These are phyloP conservation scores for Bonia amplexicaulis DNA, from an alignment of 176 grass and related monocot species.

Conservation along the genomic window DNA sequence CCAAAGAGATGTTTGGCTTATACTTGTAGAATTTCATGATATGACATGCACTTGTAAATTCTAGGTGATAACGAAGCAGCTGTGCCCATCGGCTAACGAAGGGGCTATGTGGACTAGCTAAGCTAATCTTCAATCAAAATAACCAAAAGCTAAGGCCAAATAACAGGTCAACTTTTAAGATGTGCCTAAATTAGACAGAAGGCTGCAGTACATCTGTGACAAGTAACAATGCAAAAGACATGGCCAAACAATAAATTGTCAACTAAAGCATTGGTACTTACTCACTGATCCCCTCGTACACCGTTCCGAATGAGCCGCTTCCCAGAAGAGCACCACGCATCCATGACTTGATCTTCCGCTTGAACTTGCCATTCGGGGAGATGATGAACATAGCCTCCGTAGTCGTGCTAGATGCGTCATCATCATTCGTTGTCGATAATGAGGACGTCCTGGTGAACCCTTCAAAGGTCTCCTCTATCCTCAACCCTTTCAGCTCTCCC, in stretches of 20 bases:
- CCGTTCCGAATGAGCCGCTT: conserved; percentile 78
- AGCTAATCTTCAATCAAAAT: conserved; percentile 14
- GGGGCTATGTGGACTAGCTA: neutral
- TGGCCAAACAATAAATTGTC: neutral
- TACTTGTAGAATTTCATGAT: neutral
- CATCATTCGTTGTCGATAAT: conserved; percentile 78
- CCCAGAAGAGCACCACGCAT: conserved; percentile 67
- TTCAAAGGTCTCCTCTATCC: conserved; percentile 73
- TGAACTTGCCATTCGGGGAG: conserved; percentile 82
- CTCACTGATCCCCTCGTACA: conserved; percentile 97
- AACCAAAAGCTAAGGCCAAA: neutral
- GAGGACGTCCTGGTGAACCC: conserved; percentile 77
- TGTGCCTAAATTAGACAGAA: neutral
- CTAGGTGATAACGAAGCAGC: neutral
- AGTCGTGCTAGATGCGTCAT: conserved; percentile 78
- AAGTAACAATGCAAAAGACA: neutral
- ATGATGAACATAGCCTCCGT: conserved; percentile 77
- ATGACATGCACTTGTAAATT: neutral
- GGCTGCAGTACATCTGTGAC: neutral
- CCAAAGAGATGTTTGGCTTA: neutral
- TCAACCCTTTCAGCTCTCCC: conserved; percentile 39
- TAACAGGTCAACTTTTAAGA: neutral
- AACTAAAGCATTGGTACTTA: conserved; percentile 51
- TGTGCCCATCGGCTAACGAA: neutral
- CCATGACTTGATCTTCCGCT: conserved; percentile 80